A percentile compares a stretch with the other conserved stretches of the same genome.
Conservation (phyloP, 2,329 filamentous ascomycete genomes). For the Ascochyta koolunga region DNA sequence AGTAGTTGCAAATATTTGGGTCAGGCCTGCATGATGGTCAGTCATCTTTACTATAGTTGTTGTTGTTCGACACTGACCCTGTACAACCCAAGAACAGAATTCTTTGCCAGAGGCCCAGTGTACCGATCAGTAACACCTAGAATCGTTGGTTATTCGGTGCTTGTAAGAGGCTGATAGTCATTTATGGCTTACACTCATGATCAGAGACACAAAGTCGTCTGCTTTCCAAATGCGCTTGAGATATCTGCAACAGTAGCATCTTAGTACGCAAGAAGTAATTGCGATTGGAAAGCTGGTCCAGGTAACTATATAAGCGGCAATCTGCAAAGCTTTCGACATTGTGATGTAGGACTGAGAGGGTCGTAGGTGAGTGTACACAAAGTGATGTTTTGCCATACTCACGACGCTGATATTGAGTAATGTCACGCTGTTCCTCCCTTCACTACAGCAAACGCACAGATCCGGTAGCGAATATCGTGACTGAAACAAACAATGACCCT, state of each 20-base stretch:
- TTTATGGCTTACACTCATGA: not conserved
- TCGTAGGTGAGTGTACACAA: not conserved
- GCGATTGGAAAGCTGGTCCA: slow-evolving; percentile 4
- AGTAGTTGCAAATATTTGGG: slow-evolving; percentile 1
- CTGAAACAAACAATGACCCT: not conserved
- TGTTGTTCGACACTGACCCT: not conserved
- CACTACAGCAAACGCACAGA: not conserved
- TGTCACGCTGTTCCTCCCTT: not conserved
- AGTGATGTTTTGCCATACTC: not conserved
- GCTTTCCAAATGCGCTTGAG: slow-evolving; percentile 6
- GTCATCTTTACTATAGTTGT: not conserved
- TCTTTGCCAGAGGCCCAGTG: slow-evolving; percentile 4
- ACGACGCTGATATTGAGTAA: not conserved
- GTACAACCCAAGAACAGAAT: not conserved
- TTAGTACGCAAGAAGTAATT: slow-evolving; percentile 2
- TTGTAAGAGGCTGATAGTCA: not conserved
- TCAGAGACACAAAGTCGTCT: slow-evolving; percentile 12
- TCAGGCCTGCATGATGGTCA: not conserved
- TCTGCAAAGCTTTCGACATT: slow-evolving; percentile 7
- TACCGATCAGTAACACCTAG: not conserved
- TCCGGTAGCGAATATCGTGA: not conserved
- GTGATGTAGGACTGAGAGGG: not conserved
- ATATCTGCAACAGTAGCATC: slow-evolving; percentile 4
- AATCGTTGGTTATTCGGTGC: not conserved
- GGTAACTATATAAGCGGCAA: slow-evolving; percentile 2